phyloP scores from a whole-genome alignment of 164 flowering plant species.

The Macadamia integrifolia region DNA sequence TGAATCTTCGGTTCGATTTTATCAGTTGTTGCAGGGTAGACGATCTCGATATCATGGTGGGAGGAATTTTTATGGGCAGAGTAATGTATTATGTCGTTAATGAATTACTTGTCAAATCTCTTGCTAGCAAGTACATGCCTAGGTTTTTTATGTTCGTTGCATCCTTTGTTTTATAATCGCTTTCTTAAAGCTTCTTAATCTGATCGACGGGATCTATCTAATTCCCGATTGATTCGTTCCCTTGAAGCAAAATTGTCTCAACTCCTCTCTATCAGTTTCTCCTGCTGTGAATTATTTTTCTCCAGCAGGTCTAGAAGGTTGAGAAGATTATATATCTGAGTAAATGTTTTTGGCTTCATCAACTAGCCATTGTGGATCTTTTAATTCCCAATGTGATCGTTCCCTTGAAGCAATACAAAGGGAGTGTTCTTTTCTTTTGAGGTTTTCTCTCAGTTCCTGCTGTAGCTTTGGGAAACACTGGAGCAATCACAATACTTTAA shows the following conservation, averaged over 20 bases:
- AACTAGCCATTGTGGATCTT: constrained; percentile 13
- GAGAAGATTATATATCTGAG: constrained; percentile 1
- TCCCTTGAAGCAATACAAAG: constrained; percentile 23
- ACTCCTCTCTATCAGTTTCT: not conserved
- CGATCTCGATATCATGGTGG: constrained; percentile 31
- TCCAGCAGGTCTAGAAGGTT: constrained; percentile 4
- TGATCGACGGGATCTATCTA: constrained; percentile 19
- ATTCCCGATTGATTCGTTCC: constrained; percentile 29
- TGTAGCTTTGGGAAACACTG: not conserved
- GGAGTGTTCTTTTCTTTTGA: not conserved
- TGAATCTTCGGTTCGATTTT: too few relatives aligned
- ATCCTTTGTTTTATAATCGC: not conserved
- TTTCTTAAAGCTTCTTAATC: constrained; percentile 37
- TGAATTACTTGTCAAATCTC: constrained; percentile 54
- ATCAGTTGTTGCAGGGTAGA: too few relatives aligned
- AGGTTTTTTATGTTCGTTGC: not conserved
- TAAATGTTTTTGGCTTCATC: constrained; percentile 11
- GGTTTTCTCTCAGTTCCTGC: not conserved
- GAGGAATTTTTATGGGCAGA: constrained; percentile 56
- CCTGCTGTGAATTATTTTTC: not conserved
- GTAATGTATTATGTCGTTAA: constrained; percentile 56
- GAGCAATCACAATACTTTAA: not conserved
- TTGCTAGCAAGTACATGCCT: constrained; percentile 58
- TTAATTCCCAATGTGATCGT: constrained; percentile 13
- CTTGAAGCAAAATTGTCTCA: constrained; percentile 19